Conservation (phyloP, 768 basidiomycete species). For the Boletus speciosus region DNA sequence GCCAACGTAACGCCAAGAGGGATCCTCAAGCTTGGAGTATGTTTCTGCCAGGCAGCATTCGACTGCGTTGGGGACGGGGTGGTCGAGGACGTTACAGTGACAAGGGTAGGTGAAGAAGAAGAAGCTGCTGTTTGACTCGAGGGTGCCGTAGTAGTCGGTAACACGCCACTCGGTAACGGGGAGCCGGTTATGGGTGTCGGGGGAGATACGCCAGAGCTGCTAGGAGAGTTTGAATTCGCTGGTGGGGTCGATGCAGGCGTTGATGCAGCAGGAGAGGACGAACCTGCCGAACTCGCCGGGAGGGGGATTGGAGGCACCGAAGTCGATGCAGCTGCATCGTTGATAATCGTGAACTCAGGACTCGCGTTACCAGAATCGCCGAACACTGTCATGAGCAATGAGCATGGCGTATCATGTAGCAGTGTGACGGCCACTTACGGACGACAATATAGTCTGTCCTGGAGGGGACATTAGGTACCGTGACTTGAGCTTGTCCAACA, state of each 20-base stretch:
- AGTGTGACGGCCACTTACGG: slow-evolving; percentile 23
- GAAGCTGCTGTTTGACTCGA: not conserved
- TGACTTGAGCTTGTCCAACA: slow-evolving; percentile 31
- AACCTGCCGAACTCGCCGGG: slow-evolving; percentile 1
- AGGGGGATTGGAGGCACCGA: slow-evolving; percentile 7
- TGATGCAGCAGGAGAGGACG: not conserved
- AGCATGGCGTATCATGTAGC: not conserved
- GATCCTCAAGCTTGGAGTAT: slow-evolving; percentile 9
- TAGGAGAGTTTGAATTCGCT: not conserved
- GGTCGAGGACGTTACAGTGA: slow-evolving; percentile 1
- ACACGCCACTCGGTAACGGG: not conserved
- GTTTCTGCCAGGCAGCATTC: slow-evolving; percentile 26
- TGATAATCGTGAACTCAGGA: slow-evolving; percentile 41
- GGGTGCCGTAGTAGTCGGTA: slow-evolving; percentile 2
- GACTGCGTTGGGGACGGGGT: slow-evolving; percentile 15
- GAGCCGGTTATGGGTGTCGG: not conserved
- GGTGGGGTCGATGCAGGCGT: slow-evolving; percentile 1
- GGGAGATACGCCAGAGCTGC: not conserved
- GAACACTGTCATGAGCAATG: slow-evolving; percentile 26
- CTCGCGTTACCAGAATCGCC: slow-evolving; percentile 43
- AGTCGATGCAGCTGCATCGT: slow-evolving; percentile 51
- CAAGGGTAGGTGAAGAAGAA: slow-evolving; percentile 1
- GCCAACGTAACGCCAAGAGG: slow-evolving; percentile 18
- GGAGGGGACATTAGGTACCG: slow-evolving; percentile 33
- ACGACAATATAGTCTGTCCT: slow-evolving; percentile 35